These are phyloP conservation scores for Pleurostoma richardsiae DNA, from an alignment of 2,329 filamentous ascomycete species.

Conservation along the genomic window DNA sequence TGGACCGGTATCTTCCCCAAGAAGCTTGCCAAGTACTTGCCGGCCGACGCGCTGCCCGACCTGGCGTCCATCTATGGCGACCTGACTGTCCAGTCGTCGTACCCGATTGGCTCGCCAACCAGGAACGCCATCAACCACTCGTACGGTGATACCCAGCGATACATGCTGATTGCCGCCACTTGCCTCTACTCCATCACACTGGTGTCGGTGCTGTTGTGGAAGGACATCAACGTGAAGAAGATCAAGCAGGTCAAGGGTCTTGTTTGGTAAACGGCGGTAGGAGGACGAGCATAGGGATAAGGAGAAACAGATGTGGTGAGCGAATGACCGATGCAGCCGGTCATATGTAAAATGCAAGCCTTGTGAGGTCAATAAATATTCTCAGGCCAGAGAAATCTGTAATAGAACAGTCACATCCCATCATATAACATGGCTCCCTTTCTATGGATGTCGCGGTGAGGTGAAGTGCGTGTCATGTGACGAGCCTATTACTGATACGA, in stretches of 20 bases:
- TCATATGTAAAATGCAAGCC: too few species aligned
- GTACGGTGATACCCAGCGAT: conserved; percentile 27
- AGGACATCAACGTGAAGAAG: conserved; percentile 21
- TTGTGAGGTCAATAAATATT: too few species aligned
- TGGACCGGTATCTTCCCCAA: conserved; percentile 54
- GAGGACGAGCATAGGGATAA: too few species aligned
- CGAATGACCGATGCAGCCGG: too few species aligned
- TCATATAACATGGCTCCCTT: too few species aligned
- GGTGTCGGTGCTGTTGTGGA: conserved; percentile 22
- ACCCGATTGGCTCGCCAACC: conserved; percentile 22
- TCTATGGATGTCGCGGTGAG: too few species aligned
- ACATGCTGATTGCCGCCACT: conserved; percentile 27
- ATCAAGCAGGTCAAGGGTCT: conserved; percentile 24
- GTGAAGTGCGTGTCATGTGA: too few species aligned
- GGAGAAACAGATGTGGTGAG: too few species aligned
- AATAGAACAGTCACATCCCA: too few species aligned
- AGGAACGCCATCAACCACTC: conserved; percentile 26
- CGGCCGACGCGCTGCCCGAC: conserved; percentile 18
- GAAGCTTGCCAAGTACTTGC: conserved; percentile 10
- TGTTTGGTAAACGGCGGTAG: conserved; percentile 1
- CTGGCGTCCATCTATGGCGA: conserved; percentile 24
- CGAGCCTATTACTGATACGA: too few species aligned
- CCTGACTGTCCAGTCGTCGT: conserved; percentile 26
- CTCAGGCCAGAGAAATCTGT: too few species aligned
- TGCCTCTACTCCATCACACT: conserved; percentile 21